Conservation (phyloP, 2,329 filamentous ascomycete species). For the Conoideocrella luteorostrata region DNA sequence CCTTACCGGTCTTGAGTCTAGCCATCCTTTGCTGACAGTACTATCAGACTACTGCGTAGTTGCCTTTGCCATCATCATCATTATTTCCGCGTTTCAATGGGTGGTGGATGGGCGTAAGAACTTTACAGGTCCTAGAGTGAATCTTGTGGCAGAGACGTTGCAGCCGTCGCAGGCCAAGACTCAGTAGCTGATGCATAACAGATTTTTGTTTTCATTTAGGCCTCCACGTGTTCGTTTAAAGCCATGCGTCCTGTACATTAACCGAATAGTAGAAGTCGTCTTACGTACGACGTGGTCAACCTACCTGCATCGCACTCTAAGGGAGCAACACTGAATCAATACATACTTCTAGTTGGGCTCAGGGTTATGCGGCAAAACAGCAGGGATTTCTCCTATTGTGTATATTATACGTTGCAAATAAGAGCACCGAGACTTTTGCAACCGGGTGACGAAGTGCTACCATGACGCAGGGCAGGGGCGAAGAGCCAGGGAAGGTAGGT, state of each 20-base stretch:
- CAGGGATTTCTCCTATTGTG: conserved; percentile 26
- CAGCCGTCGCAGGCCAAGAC: background rate
- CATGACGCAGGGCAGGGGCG: conserved; percentile 33
- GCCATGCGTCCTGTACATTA: no score
- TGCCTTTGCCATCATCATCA: conserved; percentile 38
- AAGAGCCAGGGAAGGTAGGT: conserved; percentile 25
- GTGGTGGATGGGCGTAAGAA: conserved; percentile 40
- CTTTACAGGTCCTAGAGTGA: conserved; percentile 28
- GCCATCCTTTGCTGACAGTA: background rate
- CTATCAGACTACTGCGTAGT: conserved; percentile 36
- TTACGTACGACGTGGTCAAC: no score
- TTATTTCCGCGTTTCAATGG: conserved; percentile 37
- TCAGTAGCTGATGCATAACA: background rate
- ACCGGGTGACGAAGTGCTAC: conserved; percentile 29
- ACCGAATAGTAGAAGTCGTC: no score
- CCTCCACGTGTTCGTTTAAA: no score
- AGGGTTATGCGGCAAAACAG: conserved; percentile 33
- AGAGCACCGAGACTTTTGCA: conserved; percentile 19
- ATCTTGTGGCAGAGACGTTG: conserved; percentile 8
- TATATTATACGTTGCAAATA: conserved; percentile 21
- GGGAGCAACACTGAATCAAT: no score
- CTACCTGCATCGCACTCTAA: no score
- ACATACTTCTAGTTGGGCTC: conserved; percentile 19
- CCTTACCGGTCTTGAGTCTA: no score
- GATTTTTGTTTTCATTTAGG: no score